Base-by-base conservation (phyloP, 345 rosid species). In the Hibiscus mutabilis region DNA sequence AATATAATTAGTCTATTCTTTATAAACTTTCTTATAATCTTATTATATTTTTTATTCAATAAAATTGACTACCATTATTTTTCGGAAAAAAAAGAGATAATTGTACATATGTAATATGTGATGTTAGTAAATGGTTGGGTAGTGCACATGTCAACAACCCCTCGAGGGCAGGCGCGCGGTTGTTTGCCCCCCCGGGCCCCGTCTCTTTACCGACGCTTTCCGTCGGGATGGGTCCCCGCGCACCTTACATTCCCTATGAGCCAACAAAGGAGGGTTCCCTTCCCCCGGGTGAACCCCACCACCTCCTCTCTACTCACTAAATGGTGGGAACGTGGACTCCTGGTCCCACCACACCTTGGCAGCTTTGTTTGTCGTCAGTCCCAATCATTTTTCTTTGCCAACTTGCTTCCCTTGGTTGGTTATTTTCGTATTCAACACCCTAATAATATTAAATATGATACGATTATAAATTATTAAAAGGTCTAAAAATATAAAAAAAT, bases 131-230 rank as follows among this genome's bases (percentile, higher is more conserved):
- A 40, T 57, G 29, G 59, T 52, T 73, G 4, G 74, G 60, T 57
- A 78, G 80, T 62, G 10, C 47, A n/a, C n/a, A n/a, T n/a, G n/a
- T 9, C 72, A 56, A 29, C 11, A 62, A 62, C 16, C 51, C n/a
- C 33, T 51, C 21, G 56, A 51, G 21, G 56, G 21, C 9, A 2
- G 21, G 56, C 56, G 22, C 11, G 12, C 11, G 44, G 2, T 5
- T 15, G 18, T 46, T 9, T 35, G 8, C 6, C 35, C 6, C 35
- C 6, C 13, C 46, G 12, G 14, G 3, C 15, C 49, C 46, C 12
- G 46, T 7, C 46, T 12, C 5, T 1, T n/a, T 5, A 52, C 0
- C 18, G n/a, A 16, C 63, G 9, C 9, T 15, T 5, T 16, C 37
- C 29, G 1, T 46, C 4, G 4, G 6, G 4, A 4, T 18, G 52